Base-by-base conservation (phyloP, 108 stramenopile species). In the Nitzschia inconspicua region DNA sequence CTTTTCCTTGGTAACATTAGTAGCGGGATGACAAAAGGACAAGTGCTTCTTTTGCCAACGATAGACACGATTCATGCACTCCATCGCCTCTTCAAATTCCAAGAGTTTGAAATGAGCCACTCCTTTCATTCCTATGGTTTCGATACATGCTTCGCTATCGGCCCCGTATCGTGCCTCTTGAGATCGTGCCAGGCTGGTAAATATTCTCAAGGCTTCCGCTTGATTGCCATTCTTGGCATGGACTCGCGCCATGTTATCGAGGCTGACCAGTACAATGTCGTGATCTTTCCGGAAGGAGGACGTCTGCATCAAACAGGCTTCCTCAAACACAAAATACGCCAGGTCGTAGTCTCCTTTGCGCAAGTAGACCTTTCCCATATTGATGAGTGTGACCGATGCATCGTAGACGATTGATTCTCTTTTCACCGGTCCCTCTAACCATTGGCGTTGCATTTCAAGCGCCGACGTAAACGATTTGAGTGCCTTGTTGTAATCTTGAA, bases 281-380 rank as follows among this genome's bases (percentile, higher is more conserved):
- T 78, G 70, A 48, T 79, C 83, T 44, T 73, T 79, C 8, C 54
- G 71, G 62, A 79, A 79, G 3, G 60, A 56, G 6, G 68, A 72
- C 6, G 64, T 79, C 61, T 73, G 78, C 27, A 76, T 60, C 63
- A 77, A 53, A 32, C 59, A 65, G 10, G 76, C 83, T 61, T 84
- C 83, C 60, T 84, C 78, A 56, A 73, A 84, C 10, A 73, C 75
- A 19, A 47, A 55, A 35, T 46, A 66, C 0, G 73, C 66, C 16
- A 75, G 16, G 3, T 65, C 63, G 30, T 65, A 63, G 20, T 72
- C 70, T 9, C 41, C 28, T 40, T 58, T 47, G 16, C 55, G 28
- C 32, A 76, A 36, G 44, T 76, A 73, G 2, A 84, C 29, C 46
- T 76, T 78, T 4, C 75, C 83, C 68, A 84, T 76, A 51, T 84